Evolutionary conservation across 805 yeast genomes (phyloP).

Genomic region (Diddensiella santjacobensis): DNA sequence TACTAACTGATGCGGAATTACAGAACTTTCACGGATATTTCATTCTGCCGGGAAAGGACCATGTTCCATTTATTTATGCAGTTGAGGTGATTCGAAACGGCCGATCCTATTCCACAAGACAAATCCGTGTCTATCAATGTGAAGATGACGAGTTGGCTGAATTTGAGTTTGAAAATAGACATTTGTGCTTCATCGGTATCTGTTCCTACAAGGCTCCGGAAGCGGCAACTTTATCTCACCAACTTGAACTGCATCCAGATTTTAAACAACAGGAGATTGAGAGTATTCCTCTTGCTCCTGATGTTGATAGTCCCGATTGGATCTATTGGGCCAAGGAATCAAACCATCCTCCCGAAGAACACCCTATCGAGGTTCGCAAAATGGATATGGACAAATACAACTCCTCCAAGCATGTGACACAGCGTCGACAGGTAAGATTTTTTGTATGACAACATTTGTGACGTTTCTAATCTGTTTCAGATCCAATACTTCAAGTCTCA

Average conservation of each 20-base stretch:
- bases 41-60: slow-evolving; percentile 27
- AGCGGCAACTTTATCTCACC: slow-evolving; percentile 15
- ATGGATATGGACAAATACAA: slow-evolving; percentile 26
- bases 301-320: slow-evolving; percentile 25
- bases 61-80: slow-evolving; percentile 29
- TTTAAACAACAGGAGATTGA: slow-evolving; percentile 11
- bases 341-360: slow-evolving; percentile 19
- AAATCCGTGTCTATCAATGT: slow-evolving; percentile 28
- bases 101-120: slow-evolving; percentile 24
- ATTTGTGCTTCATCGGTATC: slow-evolving; percentile 21
- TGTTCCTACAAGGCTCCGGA: slow-evolving; percentile 20
- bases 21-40: slow-evolving; percentile 29
- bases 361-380: slow-evolving; percentile 31
- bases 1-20: not conserved
- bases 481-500: slow-evolving; percentile 28
- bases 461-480: slow-evolving; percentile 11
- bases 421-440: slow-evolving; percentile 19
- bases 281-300: slow-evolving; percentile 27
- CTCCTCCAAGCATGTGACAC: slow-evolving; percentile 8
- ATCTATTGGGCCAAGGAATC: slow-evolving; percentile 20
- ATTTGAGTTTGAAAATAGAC: slow-evolving; percentile 19
- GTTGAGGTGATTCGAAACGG: slow-evolving; percentile 30
- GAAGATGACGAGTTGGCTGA: slow-evolving; percentile 19
- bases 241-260: slow-evolving; percentile 18
- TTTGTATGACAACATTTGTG: not conserved